These are phyloP conservation scores for Xylaria flabelliformis DNA, from an alignment of 495 filamentous ascomycete species.

Conservation along the genomic window DNA sequence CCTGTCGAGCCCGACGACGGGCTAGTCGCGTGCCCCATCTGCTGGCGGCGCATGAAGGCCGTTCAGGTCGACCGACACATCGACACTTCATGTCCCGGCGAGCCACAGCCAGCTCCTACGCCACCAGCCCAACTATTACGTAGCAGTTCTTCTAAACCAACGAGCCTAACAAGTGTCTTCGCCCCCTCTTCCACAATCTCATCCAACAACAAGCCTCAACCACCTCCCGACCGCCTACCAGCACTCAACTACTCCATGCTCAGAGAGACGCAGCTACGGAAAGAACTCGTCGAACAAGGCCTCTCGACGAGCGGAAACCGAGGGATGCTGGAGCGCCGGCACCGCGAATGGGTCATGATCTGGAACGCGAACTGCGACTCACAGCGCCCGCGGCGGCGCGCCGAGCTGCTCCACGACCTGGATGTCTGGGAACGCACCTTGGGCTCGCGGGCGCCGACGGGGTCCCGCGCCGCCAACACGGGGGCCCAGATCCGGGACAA, in stretches of 20 bases:
- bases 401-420: slow-evolving; percentile 76
- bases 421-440: slow-evolving; percentile 85
- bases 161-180: slow-evolving; percentile 30
- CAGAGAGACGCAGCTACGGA: slow-evolving; percentile 75
- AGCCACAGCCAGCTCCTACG: slow-evolving; percentile 31
- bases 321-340: slow-evolving; percentile 73
- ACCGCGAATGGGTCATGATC: slow-evolving; percentile 92
- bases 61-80: slow-evolving; percentile 77
- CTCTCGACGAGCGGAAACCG: slow-evolving; percentile 72
- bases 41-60: slow-evolving; percentile 75
- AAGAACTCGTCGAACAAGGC: slow-evolving; percentile 83
- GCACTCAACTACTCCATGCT: slow-evolving; percentile 81
- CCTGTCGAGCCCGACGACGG: slow-evolving; percentile 66
- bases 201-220: slow-evolving; percentile 38
- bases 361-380: slow-evolving; percentile 98
- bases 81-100: slow-evolving; percentile 63
- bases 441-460: slow-evolving; percentile 52
- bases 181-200: slow-evolving; percentile 21
- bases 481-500: slow-evolving; percentile 69
- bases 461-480: slow-evolving; percentile 31
- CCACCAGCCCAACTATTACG: slow-evolving; percentile 23
- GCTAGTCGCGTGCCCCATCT: slow-evolving; percentile 82
- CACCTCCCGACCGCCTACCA: slow-evolving; percentile 73
- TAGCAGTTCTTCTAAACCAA: slow-evolving; percentile 33
- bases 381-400: slow-evolving; percentile 68